Conservation (phyloP, 2,329 filamentous ascomycete species). For the Penicillium olsonii region DNA sequence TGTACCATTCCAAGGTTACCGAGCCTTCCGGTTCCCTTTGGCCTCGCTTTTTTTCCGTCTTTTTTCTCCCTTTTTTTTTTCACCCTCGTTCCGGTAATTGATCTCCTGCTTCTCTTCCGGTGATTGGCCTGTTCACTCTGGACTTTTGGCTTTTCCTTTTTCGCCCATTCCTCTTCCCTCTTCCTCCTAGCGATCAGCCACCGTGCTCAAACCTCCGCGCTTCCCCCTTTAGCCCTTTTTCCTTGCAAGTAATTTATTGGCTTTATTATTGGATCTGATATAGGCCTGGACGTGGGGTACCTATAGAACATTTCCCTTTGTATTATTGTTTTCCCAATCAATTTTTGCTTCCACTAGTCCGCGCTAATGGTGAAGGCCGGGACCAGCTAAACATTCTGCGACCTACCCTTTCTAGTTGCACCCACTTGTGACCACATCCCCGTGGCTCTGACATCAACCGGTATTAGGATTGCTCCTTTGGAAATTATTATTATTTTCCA, state of each 20-base stretch:
- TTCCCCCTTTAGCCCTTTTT: conserved; percentile 24
- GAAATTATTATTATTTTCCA: conserved; percentile 16
- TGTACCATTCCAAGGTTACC: conserved; percentile 18
- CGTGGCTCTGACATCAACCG: conserved; percentile 41
- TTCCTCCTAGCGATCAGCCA: conserved; percentile 35
- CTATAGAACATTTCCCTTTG: neutral
- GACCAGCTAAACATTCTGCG: conserved; percentile 27
- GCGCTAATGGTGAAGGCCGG: conserved; percentile 16
- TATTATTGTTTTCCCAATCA: conserved; percentile 6
- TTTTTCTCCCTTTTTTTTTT: neutral
- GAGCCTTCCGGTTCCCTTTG: conserved; percentile 15
- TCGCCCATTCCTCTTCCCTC: conserved; percentile 30
- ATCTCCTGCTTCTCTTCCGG: conserved; percentile 10
- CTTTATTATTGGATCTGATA: conserved; percentile 40
- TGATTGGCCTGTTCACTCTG: conserved; percentile 6
- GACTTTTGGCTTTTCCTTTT: conserved; percentile 5
- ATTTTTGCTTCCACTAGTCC: conserved; percentile 7
- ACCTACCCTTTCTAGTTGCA: conserved; percentile 32
- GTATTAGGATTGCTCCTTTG: conserved; percentile 26
- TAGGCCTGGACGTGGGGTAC: conserved; percentile 25
- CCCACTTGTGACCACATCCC: conserved; percentile 31
- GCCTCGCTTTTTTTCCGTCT: neutral
- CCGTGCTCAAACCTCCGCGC: conserved; percentile 27
- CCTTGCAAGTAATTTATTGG: conserved; percentile 17
- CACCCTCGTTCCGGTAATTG: conserved; percentile 11